Conservation (phyloP, 805 yeast genomes). For the Candida tammaniensis region DNA sequence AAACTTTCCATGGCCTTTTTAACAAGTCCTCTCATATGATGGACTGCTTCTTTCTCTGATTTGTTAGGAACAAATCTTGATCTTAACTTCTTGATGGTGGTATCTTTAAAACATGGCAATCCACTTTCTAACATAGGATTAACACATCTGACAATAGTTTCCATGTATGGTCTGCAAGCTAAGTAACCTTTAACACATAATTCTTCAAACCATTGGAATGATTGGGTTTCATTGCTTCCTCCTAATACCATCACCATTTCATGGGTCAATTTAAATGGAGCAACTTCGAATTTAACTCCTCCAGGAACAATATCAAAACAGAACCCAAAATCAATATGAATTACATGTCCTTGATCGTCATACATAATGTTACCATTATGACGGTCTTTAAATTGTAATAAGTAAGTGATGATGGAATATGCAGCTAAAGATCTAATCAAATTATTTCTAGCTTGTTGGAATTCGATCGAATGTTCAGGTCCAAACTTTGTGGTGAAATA, state of each 20-base stretch:
- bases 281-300: constrained; percentile 97
- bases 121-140: constrained; percentile 94
- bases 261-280: constrained; percentile 92
- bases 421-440: constrained; percentile 94
- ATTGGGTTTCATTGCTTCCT: constrained; percentile 80
- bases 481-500: constrained; percentile 92
- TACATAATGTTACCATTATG: constrained; percentile 98
- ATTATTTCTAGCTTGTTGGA: constrained; percentile 88
- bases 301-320: constrained; percentile 99
- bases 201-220: constrained; percentile 92
- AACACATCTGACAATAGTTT: constrained; percentile 79
- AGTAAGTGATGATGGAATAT: constrained; percentile 84
- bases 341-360: constrained; percentile 89
- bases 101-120: constrained; percentile 90
- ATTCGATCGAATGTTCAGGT: constrained; percentile 85
- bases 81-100: constrained; percentile 75
- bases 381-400: constrained; percentile 92
- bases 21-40: constrained; percentile 70
- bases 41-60: constrained; percentile 82
- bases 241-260: constrained; percentile 98
- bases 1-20: constrained; percentile 79
- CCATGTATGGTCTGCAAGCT: constrained; percentile 85
- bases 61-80: constrained; percentile 78
- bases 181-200: constrained; percentile 89
- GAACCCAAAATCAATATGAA: constrained; percentile 98